Evolutionary conservation across 2,329 filamentous ascomycete genomes (phyloP).

Genomic region (Microcyclospora tardicrescens): DNA sequence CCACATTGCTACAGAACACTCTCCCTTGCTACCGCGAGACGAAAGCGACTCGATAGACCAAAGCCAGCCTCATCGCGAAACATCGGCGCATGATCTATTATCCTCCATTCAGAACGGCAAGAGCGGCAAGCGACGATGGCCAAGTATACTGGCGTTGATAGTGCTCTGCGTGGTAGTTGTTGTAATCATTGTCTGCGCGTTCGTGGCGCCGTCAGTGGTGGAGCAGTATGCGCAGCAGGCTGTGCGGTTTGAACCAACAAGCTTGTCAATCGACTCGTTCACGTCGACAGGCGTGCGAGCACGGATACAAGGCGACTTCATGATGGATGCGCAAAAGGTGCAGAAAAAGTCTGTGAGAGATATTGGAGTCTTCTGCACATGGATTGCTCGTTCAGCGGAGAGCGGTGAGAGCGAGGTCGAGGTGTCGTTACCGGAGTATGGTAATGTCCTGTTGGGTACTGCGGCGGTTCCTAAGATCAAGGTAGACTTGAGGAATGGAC

Average conservation of each 20-base stretch:
- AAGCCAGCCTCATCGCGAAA: slow-evolving; percentile 13
- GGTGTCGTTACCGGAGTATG: slow-evolving; percentile 74
- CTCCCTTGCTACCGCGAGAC: slow-evolving; percentile 1
- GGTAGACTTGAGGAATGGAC: slow-evolving; percentile 64
- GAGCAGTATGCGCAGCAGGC: slow-evolving; percentile 80
- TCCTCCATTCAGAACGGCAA: slow-evolving; percentile 16
- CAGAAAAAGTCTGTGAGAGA: slow-evolving; percentile 56
- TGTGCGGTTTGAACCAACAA: slow-evolving; percentile 67
- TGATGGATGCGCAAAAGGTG: slow-evolving; percentile 66
- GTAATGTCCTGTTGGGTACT: slow-evolving; percentile 61
- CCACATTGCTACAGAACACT: not conserved
- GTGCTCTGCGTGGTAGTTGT: slow-evolving; percentile 51
- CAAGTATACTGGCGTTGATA: slow-evolving; percentile 60
- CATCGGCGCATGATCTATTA: slow-evolving; percentile 8
- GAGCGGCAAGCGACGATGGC: slow-evolving; percentile 48
- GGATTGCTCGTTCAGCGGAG: slow-evolving; percentile 64
- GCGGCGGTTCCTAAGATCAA: slow-evolving; percentile 63
- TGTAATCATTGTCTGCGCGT: slow-evolving; percentile 62
- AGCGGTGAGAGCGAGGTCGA: slow-evolving; percentile 59
- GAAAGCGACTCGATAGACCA: slow-evolving; percentile 10
- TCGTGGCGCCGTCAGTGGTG: slow-evolving; percentile 66
- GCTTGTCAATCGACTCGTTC: slow-evolving; percentile 73
- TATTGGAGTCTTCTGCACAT: slow-evolving; percentile 66
- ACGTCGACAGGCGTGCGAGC: slow-evolving; percentile 65
- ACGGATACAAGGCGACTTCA: slow-evolving; percentile 69